Conservation (phyloP, 2,329 filamentous ascomycete genomes). For the Fonsecaea pugnacius region DNA sequence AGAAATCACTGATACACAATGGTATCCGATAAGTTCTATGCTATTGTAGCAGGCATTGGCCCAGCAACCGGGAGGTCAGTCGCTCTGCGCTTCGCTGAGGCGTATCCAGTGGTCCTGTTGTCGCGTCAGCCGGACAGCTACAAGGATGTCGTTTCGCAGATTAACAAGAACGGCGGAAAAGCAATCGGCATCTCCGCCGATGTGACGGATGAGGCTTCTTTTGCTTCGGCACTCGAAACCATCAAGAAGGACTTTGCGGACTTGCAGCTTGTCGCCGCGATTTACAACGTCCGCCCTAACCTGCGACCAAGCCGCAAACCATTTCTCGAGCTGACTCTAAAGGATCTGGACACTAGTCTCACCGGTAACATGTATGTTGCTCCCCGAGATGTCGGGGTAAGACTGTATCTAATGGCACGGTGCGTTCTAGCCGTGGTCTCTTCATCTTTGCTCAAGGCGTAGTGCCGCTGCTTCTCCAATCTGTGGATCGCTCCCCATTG, state of each 20-base stretch:
- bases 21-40: constrained; percentile 39
- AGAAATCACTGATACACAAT: neutral
- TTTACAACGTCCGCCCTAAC: constrained; percentile 55
- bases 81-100: constrained; percentile 63
- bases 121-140: constrained; percentile 70
- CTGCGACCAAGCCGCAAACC: constrained; percentile 30
- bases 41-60: constrained; percentile 52
- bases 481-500: constrained; percentile 44
- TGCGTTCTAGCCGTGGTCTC: constrained; percentile 53
- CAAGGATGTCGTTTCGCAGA: constrained; percentile 68
- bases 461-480: constrained; percentile 54
- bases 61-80: constrained; percentile 45
- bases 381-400: neutral
- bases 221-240: constrained; percentile 50
- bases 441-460: constrained; percentile 54
- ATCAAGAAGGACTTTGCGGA: constrained; percentile 53
- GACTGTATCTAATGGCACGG: constrained; percentile 21
- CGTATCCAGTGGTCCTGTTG: constrained; percentile 76
- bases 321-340: constrained; percentile 38
- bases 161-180: constrained; percentile 68
- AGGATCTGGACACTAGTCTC: constrained; percentile 35
- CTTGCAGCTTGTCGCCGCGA: constrained; percentile 46
- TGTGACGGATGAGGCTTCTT: constrained; percentile 57
- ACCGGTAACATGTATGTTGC: constrained; percentile 8
- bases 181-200: constrained; percentile 74